Evolutionary conservation across 306 rosid genomes (phyloP), one percentile per base, ranked within the genome.

Genomic region (Gastrolobium villosum): DNA sequence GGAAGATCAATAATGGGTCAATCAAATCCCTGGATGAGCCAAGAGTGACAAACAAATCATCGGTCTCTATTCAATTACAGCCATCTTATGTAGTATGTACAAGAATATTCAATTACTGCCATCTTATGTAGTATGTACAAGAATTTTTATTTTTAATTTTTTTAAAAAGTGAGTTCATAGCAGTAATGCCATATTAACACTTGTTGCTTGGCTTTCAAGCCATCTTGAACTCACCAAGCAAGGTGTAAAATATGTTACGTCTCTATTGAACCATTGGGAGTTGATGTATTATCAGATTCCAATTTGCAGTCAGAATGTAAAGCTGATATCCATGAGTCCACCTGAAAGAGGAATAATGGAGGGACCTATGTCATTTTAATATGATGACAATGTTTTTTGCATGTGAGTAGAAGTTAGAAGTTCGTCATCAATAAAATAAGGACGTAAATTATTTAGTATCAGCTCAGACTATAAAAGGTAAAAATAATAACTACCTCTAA

Each of bases 251-350:
- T 50, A 50, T 40, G 68, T 74, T 67, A 83, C 77, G 65, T 63
- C 65, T 67, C 59, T 41, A 52, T 57, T 10, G 72, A 72, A 9
- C 67, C 86, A 54, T 74, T 84, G 53, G 83, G 57, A 56, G 70
- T 57, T 61, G 76, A 59, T 48, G 86, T 66, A 65, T 83, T 66
- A 65, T 83, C 81, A 54, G 75, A 83, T 59, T 84, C 87, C 72
- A 83, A 79, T 78, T 90, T 87, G 86, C 96, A 84, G 72, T 88
- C 88, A 44, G 45, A 62, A 66, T 62, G 73, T 79, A 94, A 86
- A 60, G 89, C 86, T 32, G 88, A 79, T 54, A 92, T 74, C 98
- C 98, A 94, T 46, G 93, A 87, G 75, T 87, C 82, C 70, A 94
- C 92, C 98, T 94, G 88, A 36, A 45, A 71, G 63, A 78, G 13